Base-by-base conservation (phyloP, 2,329 filamentous ascomycete genomes). In the Xenosphaeropsis pyriputrescens region DNA sequence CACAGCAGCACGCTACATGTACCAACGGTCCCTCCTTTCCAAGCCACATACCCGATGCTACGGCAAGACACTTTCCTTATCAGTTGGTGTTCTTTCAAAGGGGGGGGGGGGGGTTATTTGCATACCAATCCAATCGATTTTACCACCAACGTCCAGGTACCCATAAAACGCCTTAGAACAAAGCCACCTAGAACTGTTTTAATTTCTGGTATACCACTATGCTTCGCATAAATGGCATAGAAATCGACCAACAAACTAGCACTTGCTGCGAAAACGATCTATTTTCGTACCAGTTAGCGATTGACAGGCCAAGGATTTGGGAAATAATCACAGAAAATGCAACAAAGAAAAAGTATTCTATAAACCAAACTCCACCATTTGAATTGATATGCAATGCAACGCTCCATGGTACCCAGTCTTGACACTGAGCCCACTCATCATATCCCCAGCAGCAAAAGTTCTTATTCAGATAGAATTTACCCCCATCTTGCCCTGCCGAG, bases 171-270 rank as follows among this genome's bases (percentile, higher is more conserved):
- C 43, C 79, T 72, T 43, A 98, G 95, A 22, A 98, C 79, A 56
- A 95, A 95, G 5, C 89, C 89, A 31, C 89, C 89, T 38, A 98
- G 64, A 7, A 98, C 75, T 2, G 88, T 95, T 66, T 98, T 98
- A 61, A 98, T 93, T 64, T 98, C 89, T 5, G 89, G 86, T 48
- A 98, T 95, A 60, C 89, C 89, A 55, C 85, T 94, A 53, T 96
- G 89, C 55, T 83, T 89, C 35, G 89, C 89, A 59, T 94, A 85
- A 5, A 82, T 67, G 17, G 85, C 85, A 58, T 88, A 96, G 49
- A 80, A 75, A 49, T 80, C 75, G 12, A 96, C 88, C 38, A 96
- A 63, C 38, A 88, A 55, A 38, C 81, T 84, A 8, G 91, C 85
- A 41, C 70, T 74, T 29, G 75, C 67, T 18, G 89, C 88, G 53